phyloP scores from a whole-genome alignment of 768 basidiomycete genomes.

The Nevesoporus exiguus region DNA sequence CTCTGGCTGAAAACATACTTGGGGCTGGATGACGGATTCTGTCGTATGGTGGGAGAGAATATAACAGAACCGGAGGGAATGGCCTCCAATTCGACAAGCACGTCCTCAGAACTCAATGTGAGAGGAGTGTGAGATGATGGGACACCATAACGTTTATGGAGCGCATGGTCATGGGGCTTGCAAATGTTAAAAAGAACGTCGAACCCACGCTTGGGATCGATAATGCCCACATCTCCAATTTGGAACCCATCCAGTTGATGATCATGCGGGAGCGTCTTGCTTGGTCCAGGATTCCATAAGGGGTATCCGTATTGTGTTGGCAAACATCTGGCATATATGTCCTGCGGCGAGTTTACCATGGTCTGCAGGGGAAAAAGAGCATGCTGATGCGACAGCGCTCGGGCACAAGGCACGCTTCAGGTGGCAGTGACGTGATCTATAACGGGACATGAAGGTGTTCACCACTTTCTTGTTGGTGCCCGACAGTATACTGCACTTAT shows the following conservation, averaged over 20 bases:
- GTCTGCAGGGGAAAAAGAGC: neutral
- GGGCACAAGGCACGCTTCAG: too few relatives aligned
- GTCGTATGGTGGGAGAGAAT: neutral
- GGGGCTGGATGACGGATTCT: neutral
- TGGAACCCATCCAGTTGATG: neutral
- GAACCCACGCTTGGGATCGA: neutral
- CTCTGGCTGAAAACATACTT: neutral
- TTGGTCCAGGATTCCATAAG: neutral
- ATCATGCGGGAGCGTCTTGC: neutral
- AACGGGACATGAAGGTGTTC: too few relatives aligned
- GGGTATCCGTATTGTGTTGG: neutral
- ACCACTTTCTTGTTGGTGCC: too few relatives aligned
- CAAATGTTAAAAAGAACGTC: neutral
- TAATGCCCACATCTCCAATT: neutral
- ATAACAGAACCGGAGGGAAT: neutral
- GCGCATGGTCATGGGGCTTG: neutral
- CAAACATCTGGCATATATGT: neutral
- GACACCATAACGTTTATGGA: neutral
- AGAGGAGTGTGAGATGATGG: neutral
- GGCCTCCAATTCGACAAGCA: neutral
- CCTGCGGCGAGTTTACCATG: neutral
- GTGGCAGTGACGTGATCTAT: too few relatives aligned
- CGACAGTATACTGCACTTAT: too few relatives aligned
- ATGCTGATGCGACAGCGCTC: too few relatives aligned
- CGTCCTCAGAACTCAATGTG: neutral